Evolutionary conservation across 2,329 filamentous ascomycete species (phyloP), one percentile per base, ranked within the genome.

Genomic region (Microsporum canis): DNA sequence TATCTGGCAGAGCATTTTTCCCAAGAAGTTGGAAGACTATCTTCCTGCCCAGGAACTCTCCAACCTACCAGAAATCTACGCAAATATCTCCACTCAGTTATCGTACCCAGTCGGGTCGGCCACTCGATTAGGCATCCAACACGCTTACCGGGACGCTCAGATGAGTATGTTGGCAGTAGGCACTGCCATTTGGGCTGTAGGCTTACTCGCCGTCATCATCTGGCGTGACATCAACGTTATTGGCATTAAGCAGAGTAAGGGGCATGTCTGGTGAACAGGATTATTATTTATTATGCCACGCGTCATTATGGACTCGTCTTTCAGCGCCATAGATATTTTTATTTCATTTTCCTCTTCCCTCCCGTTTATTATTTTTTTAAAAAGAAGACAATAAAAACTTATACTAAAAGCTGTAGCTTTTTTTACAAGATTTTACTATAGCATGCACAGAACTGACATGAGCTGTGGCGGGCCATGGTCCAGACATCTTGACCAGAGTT

Each of bases 161-260:
- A 71, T 66, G 41, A 63, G 65, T 5, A 71, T 77, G 72, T 65
- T 76, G 39, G 73, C 73, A 57, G 71, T 72, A 68, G 71, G 27
- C 38, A 64, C 62, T 23, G 57, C 61, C 31, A 39, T 68, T 33
- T 60, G 68, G 58, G 63, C 65, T 2, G 58, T 68, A 14, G 63
- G 64, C 5, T 57, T 68, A 45, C 64, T 72, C 0, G 76, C 69
- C 53, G 73, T 78, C 31, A 63, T 67, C 0, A 69, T 80, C 41
- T 81, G 79, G 79, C 72, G 73, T 60, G 74, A 82, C 62, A 75
- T 80, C 38, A 75, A 77, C 41, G 71, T 82, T 12, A 78, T 75
- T 59, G 69, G 76, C 29, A 66, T 74, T 72, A 66, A 69, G 56
- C 34, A 60, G 49, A 49, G 57, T 36, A 39, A 62, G 31, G 57